Percentiles rank a stretch among this genome's conserved stretches.
These are phyloP conservation scores for Talaromyces liani DNA, from an alignment of 495 filamentous ascomycete genomes.

Conservation along the genomic window DNA sequence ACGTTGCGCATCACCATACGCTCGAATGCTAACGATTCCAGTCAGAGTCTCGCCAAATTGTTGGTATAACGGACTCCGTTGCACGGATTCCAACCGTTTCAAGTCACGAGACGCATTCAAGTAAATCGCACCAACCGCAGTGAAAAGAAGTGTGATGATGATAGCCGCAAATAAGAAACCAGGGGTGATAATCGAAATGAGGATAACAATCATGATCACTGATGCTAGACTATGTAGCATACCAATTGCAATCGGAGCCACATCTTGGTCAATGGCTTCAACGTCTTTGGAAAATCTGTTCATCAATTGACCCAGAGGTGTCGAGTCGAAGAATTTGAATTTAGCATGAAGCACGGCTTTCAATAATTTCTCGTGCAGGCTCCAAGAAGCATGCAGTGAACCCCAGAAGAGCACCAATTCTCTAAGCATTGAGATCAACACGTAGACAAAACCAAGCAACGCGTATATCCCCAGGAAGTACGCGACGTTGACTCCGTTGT, in stretches of 20 bases:
- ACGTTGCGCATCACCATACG: slow-evolving; percentile 88
- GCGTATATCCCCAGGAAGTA: slow-evolving; percentile 87
- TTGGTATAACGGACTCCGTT: slow-evolving; percentile 92
- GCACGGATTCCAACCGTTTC: slow-evolving; percentile 90
- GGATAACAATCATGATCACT: slow-evolving; percentile 78
- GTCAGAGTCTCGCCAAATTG: slow-evolving; percentile 96
- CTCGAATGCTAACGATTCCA: slow-evolving; percentile 95
- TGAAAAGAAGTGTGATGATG: slow-evolving; percentile 79
- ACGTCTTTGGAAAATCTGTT: slow-evolving; percentile 98
- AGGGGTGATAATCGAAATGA: slow-evolving; percentile 92
- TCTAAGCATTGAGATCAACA: slow-evolving; percentile 65
- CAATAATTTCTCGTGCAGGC: slow-evolving; percentile 75
- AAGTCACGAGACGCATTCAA: slow-evolving; percentile 85
- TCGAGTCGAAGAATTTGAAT: slow-evolving; percentile 97
- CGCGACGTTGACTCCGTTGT: slow-evolving; percentile 58
- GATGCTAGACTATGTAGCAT: slow-evolving; percentile 61
- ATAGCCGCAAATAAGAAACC: slow-evolving; percentile 82
- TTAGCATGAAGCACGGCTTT: slow-evolving; percentile 75
- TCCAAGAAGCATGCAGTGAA: slow-evolving; percentile 79
- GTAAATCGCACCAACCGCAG: slow-evolving; percentile 79
- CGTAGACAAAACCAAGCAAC: slow-evolving; percentile 64
- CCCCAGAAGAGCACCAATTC: slow-evolving; percentile 90
- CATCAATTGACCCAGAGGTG: slow-evolving; percentile 93
- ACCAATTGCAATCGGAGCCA: slow-evolving; percentile 81
- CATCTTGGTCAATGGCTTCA: slow-evolving; percentile 91